Evolutionary conservation across 106 monocot species (phyloP), one percentile per base, ranked within the genome.

Genomic region (Dioscorea alata): DNA sequence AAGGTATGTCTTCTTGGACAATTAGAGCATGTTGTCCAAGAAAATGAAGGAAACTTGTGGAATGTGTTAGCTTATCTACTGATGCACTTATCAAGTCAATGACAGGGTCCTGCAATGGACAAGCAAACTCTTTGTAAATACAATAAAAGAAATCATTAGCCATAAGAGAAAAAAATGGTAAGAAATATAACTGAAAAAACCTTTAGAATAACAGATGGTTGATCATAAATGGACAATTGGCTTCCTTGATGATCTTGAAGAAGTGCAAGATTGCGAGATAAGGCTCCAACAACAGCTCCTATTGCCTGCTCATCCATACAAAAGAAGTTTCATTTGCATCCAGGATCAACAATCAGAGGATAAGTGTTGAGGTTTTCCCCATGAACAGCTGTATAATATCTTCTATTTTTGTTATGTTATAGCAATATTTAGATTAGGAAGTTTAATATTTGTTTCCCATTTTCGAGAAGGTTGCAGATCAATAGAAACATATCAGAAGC

Each of bases 21-120:
- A 88, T 88, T 53, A 88, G 75, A 56, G 87, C 87, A 75, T 81
- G 83, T 54, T 80, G 87, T 52, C 87, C 87, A 56, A 88, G 61
- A 72, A 64, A 88, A 63, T 78, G 80, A 65, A 88, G 77, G 61
- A 83, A 81, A 61, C 78, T 83, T 61, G 87, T 83, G 42, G 87
- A 71, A 68, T 78, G 76, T 75, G 87, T 88, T 12, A 88, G 63
- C 70, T 70, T 83, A 61, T 80, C 80, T 12, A 88, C 71, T 69
- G 87, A 76, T 74, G 71, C 66, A 65, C 81, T 75, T 80, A 88
- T 80, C 64, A 71, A 61, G 4, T 83, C 80, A 48, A 88, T 88
- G n/a, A 88, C 66, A 65, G 87, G 87, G 51, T 88, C 83, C 87
- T 88, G 74, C 54, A 77, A 8, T n/a, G 32, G 6, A 28, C 52